Evolutionary conservation across 2,329 filamentous ascomycete genomes (phyloP), one percentile per base, ranked within the genome.

Genomic region (Coniella lustricola): DNA sequence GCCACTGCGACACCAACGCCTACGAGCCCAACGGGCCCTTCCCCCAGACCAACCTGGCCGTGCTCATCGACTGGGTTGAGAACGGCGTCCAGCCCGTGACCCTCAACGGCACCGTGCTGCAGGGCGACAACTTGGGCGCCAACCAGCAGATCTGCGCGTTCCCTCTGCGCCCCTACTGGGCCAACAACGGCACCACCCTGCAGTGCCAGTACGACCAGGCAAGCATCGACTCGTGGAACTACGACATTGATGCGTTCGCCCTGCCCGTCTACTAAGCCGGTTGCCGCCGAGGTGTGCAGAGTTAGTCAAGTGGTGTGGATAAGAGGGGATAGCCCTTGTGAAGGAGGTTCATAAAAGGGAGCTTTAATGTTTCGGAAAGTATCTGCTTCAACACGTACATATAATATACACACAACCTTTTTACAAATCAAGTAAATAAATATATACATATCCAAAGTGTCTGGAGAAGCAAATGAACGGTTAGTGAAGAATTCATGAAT

Each of bases 11-110:
- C 0, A 56, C 62, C n/a, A 74, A 71, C 55, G 29, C 57, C 2
- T 57, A 66, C 10, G 64, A 72, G 58, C 64, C 70, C 0, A 59
- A 60, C 18, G 67, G 68, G 62, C 75, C 54, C 72, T 79, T 49
- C 34, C 56, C 57, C 10, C 45, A 49, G 29, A 49, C 46, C n/a
- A 49, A 53, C 25, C 40, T 59, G 29, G 46, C 44, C 39, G 53
- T 46, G 10, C 17, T 59, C n/a, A 58, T 77, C 42, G 62, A 73
- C 48, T 77, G 73, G 74, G 73, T 74, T 1, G 74, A 77, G 62
- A 67, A 72, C 12, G 70, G 67, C 3, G 58, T 64, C 3, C 66
- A 63, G 42, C 74, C 75, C 1, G 62, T 58, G 4, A 68, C 62
- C 0, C 56, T 78, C 25, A 71, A 71, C 36, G 47, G 31, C 9